Conservation (phyloP, 2,329 filamentous ascomycete species). For the Keithomyces neogunnii region DNA sequence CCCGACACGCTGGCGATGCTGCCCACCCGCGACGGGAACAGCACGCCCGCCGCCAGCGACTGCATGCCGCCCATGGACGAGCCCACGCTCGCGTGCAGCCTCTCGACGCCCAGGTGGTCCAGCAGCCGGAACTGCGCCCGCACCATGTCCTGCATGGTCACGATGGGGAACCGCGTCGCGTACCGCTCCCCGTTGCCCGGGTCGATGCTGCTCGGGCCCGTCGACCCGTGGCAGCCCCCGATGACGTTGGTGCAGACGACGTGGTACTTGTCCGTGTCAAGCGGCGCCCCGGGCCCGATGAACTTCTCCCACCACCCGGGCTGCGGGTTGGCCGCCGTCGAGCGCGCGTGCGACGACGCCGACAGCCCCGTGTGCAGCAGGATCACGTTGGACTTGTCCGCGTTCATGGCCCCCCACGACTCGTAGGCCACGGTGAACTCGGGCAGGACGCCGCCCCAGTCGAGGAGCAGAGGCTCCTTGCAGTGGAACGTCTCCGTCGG, state of each 20-base stretch:
- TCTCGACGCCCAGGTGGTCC: constrained; percentile 66
- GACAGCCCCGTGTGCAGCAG: constrained; percentile 89
- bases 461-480: constrained; percentile 65
- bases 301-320: constrained; percentile 99
- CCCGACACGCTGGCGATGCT: constrained; percentile 85
- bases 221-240: constrained; percentile 92
- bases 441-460: constrained; percentile 90
- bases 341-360: constrained; percentile 94
- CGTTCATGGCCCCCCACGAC: constrained; percentile 78
- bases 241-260: constrained; percentile 96
- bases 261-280: constrained; percentile 89
- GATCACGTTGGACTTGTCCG: constrained; percentile 78
- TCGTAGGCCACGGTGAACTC: constrained; percentile 90
- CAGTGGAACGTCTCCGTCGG: constrained; percentile 73
- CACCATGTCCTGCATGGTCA: constrained; percentile 97
- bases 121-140: constrained; percentile 87
- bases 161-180: constrained; percentile 87
- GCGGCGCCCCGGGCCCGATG: constrained; percentile 74
- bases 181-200: constrained; percentile 83
- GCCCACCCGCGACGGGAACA: constrained; percentile 75
- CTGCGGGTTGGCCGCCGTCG: constrained; percentile 75
- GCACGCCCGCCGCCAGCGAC: constrained; percentile 74
- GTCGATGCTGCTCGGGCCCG: constrained; percentile 80
- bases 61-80: constrained; percentile 99
- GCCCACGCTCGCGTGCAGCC: constrained; percentile 85